Conservation (phyloP, 2,329 filamentous ascomycete species). For the Nigrospora oryzae region DNA sequence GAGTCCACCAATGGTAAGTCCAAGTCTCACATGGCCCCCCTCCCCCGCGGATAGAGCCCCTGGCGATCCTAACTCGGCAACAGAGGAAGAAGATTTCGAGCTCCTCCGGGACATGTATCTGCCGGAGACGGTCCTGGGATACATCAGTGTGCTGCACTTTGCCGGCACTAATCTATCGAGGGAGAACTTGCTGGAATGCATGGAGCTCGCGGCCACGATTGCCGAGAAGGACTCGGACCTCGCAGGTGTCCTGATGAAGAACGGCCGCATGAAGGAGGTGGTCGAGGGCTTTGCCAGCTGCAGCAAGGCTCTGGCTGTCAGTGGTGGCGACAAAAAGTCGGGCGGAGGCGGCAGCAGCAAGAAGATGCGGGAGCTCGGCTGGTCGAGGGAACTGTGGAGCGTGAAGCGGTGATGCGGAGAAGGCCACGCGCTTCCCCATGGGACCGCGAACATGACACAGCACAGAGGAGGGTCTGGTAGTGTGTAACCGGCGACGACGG, state of each 20-base stretch:
- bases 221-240: conserved; percentile 64
- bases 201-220: conserved; percentile 74
- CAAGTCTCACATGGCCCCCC: too few species aligned
- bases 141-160: conserved; percentile 72
- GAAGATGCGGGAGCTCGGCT: conserved; percentile 53
- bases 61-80: conserved; percentile 4
- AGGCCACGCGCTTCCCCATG: too few species aligned
- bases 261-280: conserved; percentile 65
- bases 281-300: conserved; percentile 68
- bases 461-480: too few species aligned
- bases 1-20: conserved; percentile 44
- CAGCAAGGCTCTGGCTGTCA: conserved; percentile 61
- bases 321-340: conserved; percentile 43
- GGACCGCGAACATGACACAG: too few species aligned
- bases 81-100: conserved; percentile 51
- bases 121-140: conserved; percentile 78
- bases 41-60: too few species aligned
- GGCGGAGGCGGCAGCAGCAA: conserved; percentile 40
- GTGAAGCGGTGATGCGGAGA: conserved; percentile 30
- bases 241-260: conserved; percentile 53
- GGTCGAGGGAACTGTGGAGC: conserved; percentile 56
- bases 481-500: too few species aligned
- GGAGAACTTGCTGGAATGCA: conserved; percentile 71
- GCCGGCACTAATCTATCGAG: conserved; percentile 67
- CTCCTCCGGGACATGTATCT: conserved; percentile 70